phyloP scores from a whole-genome alignment of 2,329 filamentous ascomycete species.

The Colletotrichum cordylinicola region DNA sequence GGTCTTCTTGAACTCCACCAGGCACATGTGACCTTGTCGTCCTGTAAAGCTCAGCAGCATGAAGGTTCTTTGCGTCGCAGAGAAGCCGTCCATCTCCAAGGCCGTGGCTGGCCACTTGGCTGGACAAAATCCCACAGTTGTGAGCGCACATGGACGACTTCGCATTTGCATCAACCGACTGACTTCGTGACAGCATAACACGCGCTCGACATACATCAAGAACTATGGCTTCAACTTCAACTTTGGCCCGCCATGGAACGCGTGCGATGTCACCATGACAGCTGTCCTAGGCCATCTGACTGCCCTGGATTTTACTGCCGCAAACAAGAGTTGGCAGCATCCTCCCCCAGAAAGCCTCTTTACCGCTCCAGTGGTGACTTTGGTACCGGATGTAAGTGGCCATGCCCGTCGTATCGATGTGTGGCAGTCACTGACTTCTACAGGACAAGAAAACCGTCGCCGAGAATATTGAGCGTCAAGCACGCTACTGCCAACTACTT shows the following conservation, averaged over 20 bases:
- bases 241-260: constrained; percentile 82
- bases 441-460: constrained; percentile 83
- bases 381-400: constrained; percentile 66
- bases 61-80: constrained; percentile 61
- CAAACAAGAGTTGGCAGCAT: constrained; percentile 80
- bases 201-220: constrained; percentile 81
- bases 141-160: constrained; percentile 48
- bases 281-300: constrained; percentile 90
- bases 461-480: constrained; percentile 83
- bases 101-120: constrained; percentile 90
- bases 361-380: constrained; percentile 75
- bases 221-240: constrained; percentile 94
- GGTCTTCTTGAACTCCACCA: background rate
- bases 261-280: constrained; percentile 89
- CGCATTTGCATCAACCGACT: constrained; percentile 22
- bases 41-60: constrained; percentile 40
- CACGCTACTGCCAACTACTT: constrained; percentile 72
- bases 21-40: background rate
- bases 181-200: constrained; percentile 60
- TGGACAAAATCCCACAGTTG: constrained; percentile 74
- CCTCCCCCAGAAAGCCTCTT: constrained; percentile 84
- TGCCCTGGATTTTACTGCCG: constrained; percentile 74
- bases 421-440: background rate
- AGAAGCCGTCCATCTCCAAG: constrained; percentile 92
- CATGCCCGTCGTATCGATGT: background rate